Base-by-base conservation (phyloP, 495 filamentous ascomycete species). In the Podospora conica region DNA sequence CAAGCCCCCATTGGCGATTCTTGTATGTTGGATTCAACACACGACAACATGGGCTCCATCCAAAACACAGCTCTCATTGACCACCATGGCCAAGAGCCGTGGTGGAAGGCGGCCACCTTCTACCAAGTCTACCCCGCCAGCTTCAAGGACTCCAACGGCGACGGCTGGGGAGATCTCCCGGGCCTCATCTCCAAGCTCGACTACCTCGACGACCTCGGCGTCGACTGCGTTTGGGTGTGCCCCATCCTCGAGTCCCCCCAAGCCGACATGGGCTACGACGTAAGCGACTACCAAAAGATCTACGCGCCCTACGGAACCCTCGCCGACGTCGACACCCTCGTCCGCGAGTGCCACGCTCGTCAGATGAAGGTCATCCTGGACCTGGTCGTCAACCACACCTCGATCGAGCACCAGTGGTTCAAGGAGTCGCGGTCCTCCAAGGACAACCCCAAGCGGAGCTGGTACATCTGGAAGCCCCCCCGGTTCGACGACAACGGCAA, bases 341-440 rank as follows among this genome's bases (percentile, higher is more conserved):
- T 90, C 53, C 48, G 62, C 22, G 70, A 60, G 18, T 80, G 81
- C 59, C 89, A 89, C 69, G 83, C 85, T 21, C 87, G 74, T 58
- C 70, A 33, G 22, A 90, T 92, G 87, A 89, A 85, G 71, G 73
- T 92, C 28, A 79, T 92, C n/a, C 84, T 92, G 74, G 90, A 92
- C 72, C 74, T 92, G 25, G 90, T 92, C 0, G 84, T 91, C 48
- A 92, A 93, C 69, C 90, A 92, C 74, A 91, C 88, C 18, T 88
- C 84, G n/a, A 85, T 90, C 65, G 81, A 91, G 76, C 88, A 91
- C 68, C 81, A 81, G 28, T 92, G 90, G 90, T 93, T 93, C 76
- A 79, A 85, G 68, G 82, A 90, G 61, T 88, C 88, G 9, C 79
- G 85, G 55, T 83, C 81, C 18, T 86, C 84, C 22, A 87, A 81